A percentile compares a stretch with the other conserved stretches of the same genome.
Conservation (phyloP, 345 rosid genomes). For the Populus deltoides region DNA sequence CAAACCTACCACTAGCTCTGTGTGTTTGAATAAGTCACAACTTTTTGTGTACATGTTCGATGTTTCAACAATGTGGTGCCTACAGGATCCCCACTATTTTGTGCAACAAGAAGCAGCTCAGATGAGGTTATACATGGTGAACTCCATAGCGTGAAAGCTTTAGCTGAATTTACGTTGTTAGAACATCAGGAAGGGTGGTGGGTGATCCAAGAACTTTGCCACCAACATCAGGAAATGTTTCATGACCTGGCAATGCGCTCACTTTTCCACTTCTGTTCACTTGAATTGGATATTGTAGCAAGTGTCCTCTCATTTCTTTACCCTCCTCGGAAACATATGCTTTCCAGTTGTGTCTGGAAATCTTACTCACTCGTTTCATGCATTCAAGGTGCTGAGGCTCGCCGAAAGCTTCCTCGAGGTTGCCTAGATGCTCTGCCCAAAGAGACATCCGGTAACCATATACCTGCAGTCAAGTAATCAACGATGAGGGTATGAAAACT, state of each 20-base stretch:
- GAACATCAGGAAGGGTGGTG: conserved; percentile 59
- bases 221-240: conserved; percentile 64
- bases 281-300: conserved; percentile 52
- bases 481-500: background rate
- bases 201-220: conserved; percentile 64
- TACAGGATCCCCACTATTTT: background rate
- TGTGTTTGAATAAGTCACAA: background rate
- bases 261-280: conserved; percentile 45
- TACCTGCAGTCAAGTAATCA: conserved; percentile 35
- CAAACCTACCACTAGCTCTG: background rate
- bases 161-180: conserved; percentile 40
- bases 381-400: conserved; percentile 46
- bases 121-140: background rate
- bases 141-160: background rate
- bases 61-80: background rate
- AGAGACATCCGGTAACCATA: conserved; percentile 69
- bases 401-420: conserved; percentile 33
- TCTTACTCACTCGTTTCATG: conserved; percentile 35
- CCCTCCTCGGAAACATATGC: conserved; percentile 38
- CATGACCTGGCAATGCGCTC: conserved; percentile 30
- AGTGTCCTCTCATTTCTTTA: conserved; percentile 56
- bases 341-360: conserved; percentile 48
- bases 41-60: background rate
- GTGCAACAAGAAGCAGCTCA: too few species aligned
- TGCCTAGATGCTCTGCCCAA: conserved; percentile 67